Conservation (phyloP, 2,329 filamentous ascomycete genomes). For the Rhinocladiella similis region DNA sequence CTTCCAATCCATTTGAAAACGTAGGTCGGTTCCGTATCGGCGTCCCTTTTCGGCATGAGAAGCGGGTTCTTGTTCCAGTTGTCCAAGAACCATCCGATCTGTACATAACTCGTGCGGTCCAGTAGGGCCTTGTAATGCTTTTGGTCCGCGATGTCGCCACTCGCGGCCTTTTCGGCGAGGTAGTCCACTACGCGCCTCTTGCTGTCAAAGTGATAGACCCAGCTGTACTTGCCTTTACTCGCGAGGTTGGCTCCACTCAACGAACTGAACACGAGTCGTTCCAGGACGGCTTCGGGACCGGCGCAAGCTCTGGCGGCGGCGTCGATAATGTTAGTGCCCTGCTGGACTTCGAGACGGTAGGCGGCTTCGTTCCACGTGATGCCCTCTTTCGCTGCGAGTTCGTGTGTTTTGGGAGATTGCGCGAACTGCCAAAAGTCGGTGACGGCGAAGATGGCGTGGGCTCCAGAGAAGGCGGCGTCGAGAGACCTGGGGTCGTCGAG, state of each 20-base stretch:
- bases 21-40: background rate
- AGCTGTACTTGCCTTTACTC: slow-evolving; percentile 44
- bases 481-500: slow-evolving; percentile 11
- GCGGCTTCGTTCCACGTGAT: slow-evolving; percentile 14
- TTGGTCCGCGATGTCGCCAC: slow-evolving; percentile 8
- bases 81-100: slow-evolving; percentile 37
- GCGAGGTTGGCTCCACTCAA: slow-evolving; percentile 38
- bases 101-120: slow-evolving; percentile 34
- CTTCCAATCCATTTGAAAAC: background rate
- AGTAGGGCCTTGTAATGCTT: slow-evolving; percentile 29
- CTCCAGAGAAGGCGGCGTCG: slow-evolving; percentile 7
- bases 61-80: slow-evolving; percentile 30
- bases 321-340: slow-evolving; percentile 40
- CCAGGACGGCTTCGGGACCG: slow-evolving; percentile 26
- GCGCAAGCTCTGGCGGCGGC: slow-evolving; percentile 32
- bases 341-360: slow-evolving; percentile 34
- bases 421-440: slow-evolving; percentile 17
- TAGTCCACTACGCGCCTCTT: slow-evolving; percentile 41
- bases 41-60: slow-evolving; percentile 3
- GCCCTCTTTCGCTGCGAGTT: background rate
- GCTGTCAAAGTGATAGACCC: slow-evolving; percentile 45
- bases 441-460: slow-evolving; percentile 12
- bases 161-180: slow-evolving; percentile 11
- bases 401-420: background rate
- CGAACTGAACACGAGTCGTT: slow-evolving; percentile 42